Evolutionary conservation across 2,329 filamentous ascomycete species (phyloP).

Genomic region (Allantophomopsis lycopodina): DNA sequence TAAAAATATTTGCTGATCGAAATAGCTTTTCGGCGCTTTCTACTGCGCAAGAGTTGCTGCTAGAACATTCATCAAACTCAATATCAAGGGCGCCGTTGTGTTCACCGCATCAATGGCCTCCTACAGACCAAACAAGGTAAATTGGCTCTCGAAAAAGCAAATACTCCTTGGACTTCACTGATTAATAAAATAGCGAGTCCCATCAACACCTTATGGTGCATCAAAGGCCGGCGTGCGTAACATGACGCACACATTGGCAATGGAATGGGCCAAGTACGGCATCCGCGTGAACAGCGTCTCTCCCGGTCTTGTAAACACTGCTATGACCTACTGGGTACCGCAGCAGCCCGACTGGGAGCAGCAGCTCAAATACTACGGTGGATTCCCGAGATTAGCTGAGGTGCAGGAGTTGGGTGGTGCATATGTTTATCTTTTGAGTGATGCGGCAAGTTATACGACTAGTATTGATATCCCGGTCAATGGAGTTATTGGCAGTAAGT

Average conservation of each 20-base stretch:
- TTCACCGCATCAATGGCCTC: conserved; percentile 32
- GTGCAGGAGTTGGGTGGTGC: conserved; percentile 26
- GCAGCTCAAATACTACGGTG: conserved; percentile 39
- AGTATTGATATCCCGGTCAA: conserved; percentile 23
- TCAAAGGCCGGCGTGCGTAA: conserved; percentile 28
- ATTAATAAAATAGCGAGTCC: conserved; percentile 6
- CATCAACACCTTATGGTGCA: conserved; percentile 26
- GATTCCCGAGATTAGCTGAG: conserved; percentile 34
- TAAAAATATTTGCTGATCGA: not conserved
- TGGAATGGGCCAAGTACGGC: conserved; percentile 23
- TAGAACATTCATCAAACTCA: conserved; percentile 28
- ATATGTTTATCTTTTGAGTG: conserved; percentile 16
- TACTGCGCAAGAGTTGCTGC: conserved; percentile 27
- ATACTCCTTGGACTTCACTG: too few relatives aligned
- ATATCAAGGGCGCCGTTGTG: conserved; percentile 28
- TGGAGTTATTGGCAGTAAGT: conserved; percentile 21
- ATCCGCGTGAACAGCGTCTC: conserved; percentile 23
- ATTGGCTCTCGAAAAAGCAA: too few relatives aligned
- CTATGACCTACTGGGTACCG: conserved; percentile 31
- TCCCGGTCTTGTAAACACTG: conserved; percentile 18
- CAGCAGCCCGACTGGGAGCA: conserved; percentile 33
- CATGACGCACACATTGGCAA: conserved; percentile 19
- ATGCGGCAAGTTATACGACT: conserved; percentile 21
- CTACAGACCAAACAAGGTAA: conserved; percentile 28
- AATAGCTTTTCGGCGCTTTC: conserved; percentile 27